phyloP scores from a whole-genome alignment of 179 eudicot species.

The Beta corolliflora region DNA sequence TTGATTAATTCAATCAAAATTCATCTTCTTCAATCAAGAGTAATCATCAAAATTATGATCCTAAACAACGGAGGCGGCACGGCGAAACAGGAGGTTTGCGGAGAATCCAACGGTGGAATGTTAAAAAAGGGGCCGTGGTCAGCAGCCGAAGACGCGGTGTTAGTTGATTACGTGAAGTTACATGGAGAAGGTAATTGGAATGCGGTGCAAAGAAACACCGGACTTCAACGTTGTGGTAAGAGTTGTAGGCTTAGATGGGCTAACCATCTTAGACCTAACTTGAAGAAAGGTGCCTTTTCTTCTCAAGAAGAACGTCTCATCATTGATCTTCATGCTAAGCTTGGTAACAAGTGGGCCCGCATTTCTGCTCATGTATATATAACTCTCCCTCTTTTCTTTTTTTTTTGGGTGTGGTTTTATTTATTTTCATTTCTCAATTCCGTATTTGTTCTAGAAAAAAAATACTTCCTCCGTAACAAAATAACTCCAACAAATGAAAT shows the following conservation, averaged over 20 bases:
- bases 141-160: constrained; percentile 50
- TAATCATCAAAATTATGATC: background rate
- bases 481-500: too few relatives aligned
- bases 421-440: background rate
- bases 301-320: constrained; percentile 49
- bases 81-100: too few relatives aligned
- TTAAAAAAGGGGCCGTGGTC: constrained; percentile 75
- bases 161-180: constrained; percentile 46
- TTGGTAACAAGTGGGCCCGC: constrained; percentile 73
- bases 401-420: background rate
- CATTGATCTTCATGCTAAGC: constrained; percentile 49
- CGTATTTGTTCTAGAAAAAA: background rate
- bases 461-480: too few relatives aligned
- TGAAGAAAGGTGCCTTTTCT: constrained; percentile 62
- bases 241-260: constrained; percentile 67
- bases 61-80: background rate
- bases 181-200: constrained; percentile 61
- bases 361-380: constrained; percentile 47
- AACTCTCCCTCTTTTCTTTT: background rate
- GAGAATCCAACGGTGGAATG: background rate
- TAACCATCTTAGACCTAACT: constrained; percentile 56
- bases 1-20: too few relatives aligned
- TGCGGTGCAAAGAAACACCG: constrained; percentile 49
- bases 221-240: constrained; percentile 53
- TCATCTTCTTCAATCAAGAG: too few relatives aligned